A percentile compares a stretch with the other conserved stretches of the same genome.
phyloP scores from a whole-genome alignment of 2,329 filamentous ascomycete genomes.

The Colletotrichum ledebouriae region DNA sequence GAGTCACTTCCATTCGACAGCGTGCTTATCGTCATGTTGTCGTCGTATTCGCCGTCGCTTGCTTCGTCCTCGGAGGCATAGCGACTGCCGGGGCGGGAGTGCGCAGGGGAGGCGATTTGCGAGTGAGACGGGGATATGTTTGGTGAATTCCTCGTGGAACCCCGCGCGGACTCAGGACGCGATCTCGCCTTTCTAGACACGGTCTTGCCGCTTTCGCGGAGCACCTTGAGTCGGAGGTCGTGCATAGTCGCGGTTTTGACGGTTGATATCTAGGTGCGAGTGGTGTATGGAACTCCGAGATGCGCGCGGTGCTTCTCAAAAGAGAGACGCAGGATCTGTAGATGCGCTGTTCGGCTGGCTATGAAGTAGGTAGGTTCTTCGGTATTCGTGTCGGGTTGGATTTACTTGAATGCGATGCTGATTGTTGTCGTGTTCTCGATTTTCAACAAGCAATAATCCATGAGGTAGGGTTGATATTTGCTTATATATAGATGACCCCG shows the following conservation, averaged over 20 bases:
- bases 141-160: conserved; percentile 70
- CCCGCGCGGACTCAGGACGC: conserved; percentile 67
- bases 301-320: conserved; percentile 14
- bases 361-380: conserved; percentile 26
- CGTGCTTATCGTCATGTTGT: conserved; percentile 60
- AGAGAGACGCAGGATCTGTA: conserved; percentile 13
- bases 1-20: conserved; percentile 59
- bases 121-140: conserved; percentile 71
- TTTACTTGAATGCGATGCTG: conserved; percentile 19
- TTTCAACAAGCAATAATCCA: conserved; percentile 20
- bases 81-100: conserved; percentile 71
- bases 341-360: not conserved
- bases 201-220: conserved; percentile 79
- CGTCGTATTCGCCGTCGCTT: conserved; percentile 66
- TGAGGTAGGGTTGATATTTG: not conserved
- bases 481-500: not conserved
- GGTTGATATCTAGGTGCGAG: not conserved
- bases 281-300: not conserved
- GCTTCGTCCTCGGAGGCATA: conserved; percentile 75
- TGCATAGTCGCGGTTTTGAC: conserved; percentile 61
- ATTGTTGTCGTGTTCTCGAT: conserved; percentile 11
- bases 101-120: conserved; percentile 67
- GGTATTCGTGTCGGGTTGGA: conserved; percentile 18
- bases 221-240: conserved; percentile 76
- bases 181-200: conserved; percentile 76